phyloP scores from a whole-genome alignment of 208 protist genomes.

The Naegleria lovaniensis region DNA sequence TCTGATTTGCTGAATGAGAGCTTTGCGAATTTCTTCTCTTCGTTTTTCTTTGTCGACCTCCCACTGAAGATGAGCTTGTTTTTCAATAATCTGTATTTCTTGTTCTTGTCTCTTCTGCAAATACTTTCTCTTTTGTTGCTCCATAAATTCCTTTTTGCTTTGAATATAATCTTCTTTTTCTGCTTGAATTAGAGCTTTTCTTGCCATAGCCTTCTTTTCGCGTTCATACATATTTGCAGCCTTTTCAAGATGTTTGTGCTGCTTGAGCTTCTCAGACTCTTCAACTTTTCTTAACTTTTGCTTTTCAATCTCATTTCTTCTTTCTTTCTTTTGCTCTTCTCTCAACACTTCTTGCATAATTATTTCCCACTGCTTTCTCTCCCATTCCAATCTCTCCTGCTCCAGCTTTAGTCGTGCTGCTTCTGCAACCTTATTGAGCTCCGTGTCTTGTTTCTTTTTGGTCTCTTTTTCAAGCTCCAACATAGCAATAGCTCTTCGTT shows the following conservation, averaged over 20 bases:
- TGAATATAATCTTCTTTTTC: background rate
- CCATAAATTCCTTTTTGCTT: background rate
- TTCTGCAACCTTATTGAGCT: background rate
- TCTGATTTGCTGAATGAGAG: background rate
- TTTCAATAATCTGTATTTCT: background rate
- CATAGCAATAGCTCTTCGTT: background rate
- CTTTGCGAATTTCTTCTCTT: background rate
- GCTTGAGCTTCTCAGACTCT: background rate
- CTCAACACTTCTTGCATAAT: background rate
- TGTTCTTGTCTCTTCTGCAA: background rate
- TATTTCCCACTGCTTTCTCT: background rate
- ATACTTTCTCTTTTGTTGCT: background rate
- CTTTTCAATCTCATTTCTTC: background rate
- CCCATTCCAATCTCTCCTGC: background rate
- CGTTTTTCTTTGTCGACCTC: conserved; percentile 22
- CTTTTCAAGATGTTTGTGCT: background rate
- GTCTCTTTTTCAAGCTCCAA: background rate
- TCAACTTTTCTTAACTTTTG: conserved; percentile 6
- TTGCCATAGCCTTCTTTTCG: background rate
- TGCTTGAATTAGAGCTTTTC: background rate
- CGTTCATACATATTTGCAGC: background rate
- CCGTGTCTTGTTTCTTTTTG: background rate
- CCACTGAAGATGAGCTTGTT: conserved; percentile 19
- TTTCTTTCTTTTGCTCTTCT: background rate
- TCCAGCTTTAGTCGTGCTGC: background rate